phyloP scores from a whole-genome alignment of 306 rosid genomes.

The Abrus precatorius region DNA sequence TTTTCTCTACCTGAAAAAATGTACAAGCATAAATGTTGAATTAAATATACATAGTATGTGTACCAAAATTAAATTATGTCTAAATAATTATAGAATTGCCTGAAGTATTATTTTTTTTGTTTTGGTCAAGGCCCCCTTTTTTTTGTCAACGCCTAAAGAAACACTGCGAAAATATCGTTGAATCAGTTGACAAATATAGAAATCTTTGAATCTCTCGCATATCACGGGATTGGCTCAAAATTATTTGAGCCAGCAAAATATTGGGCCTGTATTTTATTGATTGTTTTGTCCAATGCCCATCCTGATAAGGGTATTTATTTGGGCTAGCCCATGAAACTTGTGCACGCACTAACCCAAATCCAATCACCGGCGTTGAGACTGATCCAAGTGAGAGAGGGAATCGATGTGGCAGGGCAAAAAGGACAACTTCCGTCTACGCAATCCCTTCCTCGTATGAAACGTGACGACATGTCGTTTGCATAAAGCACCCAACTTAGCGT shows the following conservation, averaged over 20 bases:
- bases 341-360: too few relatives aligned
- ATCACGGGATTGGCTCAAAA: too few relatives aligned
- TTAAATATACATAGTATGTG: neutral
- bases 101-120: neutral
- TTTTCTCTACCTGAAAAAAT: neutral
- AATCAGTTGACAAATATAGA: too few relatives aligned
- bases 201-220: neutral
- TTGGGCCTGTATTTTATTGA: too few relatives aligned
- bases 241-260: too few relatives aligned
- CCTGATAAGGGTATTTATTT: neutral
- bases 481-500: constrained; percentile 5
- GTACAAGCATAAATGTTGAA: neutral
- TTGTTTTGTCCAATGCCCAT: too few relatives aligned
- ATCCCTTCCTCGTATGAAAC: neutral
- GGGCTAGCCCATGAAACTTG: neutral
- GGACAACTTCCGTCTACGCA: neutral
- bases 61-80: neutral
- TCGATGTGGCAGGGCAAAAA: neutral
- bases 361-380: neutral
- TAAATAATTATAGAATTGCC: neutral
- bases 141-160: too few relatives aligned
- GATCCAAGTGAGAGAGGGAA: neutral
- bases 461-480: constrained; percentile 15
- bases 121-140: too few relatives aligned
- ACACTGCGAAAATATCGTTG: too few relatives aligned